Evolutionary conservation across 129 eudicot species (phyloP).

Genomic region (Helianthus tuberosus): DNA sequence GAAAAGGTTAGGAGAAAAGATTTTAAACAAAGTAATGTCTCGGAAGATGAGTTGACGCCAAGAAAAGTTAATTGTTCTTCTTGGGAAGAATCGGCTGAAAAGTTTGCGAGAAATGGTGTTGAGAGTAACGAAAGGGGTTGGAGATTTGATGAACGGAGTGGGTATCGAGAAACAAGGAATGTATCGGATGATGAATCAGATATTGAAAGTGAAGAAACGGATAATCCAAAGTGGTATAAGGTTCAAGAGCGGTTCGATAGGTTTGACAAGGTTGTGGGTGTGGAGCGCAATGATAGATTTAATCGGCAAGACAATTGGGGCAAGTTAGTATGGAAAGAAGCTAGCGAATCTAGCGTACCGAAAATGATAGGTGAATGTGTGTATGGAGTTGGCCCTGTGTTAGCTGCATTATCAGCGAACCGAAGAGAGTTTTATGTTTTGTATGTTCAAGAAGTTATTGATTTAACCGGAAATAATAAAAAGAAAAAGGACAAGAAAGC

Average conservation of each 20-base stretch:
- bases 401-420: constrained; percentile 83
- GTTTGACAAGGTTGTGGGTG: constrained; percentile 39
- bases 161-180: constrained; percentile 11
- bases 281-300: constrained; percentile 52
- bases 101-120: constrained; percentile 41
- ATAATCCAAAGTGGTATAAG: constrained; percentile 76
- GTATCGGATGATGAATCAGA: constrained; percentile 21
- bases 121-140: constrained; percentile 18
- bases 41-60: constrained; percentile 1
- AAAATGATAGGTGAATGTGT: constrained; percentile 83
- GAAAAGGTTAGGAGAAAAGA: constrained; percentile 36
- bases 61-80: constrained; percentile 45
- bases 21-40: constrained; percentile 8
- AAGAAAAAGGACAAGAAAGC: constrained; percentile 96
- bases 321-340: constrained; percentile 80
- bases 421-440: constrained; percentile 78
- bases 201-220: constrained; percentile 40
- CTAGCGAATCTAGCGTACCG: constrained; percentile 77
- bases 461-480: constrained; percentile 69
- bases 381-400: constrained; percentile 92
- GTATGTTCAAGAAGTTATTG: constrained; percentile 86
- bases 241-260: constrained; percentile 50
- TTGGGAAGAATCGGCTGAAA: constrained; percentile 81
- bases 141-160: constrained; percentile 25
- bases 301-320: constrained; percentile 83